Base-by-base conservation (phyloP, 176 grass and related monocot genomes). In the Triticum monococcum region DNA sequence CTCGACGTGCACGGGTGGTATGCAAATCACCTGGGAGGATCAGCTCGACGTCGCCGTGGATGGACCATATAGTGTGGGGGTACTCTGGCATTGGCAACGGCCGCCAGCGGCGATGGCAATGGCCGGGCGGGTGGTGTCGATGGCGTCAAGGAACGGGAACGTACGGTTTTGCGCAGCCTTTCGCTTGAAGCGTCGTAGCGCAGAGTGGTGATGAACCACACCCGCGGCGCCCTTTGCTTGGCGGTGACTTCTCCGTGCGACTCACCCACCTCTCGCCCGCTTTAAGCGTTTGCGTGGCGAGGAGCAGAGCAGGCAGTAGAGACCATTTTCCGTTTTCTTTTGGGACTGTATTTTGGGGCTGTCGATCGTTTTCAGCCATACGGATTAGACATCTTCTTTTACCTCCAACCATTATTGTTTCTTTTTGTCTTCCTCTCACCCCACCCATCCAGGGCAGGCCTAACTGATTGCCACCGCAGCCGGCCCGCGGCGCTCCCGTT, bases 101-200 rank as follows among this genome's bases (percentile, higher is more conserved):
- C 10, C 1, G 68, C 10, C 68, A 72, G 25, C 45, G 72, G 14
- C 72, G 43, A 31, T 66, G 75, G 64, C 6, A 31, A 45, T 57
- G 86, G 50, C 45, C 40, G 26, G 33, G 22, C 33, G 22, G 5
- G 17, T 17, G 62, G 64, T 5, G 28, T 45, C 30, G 4, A 73
- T 81, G 77, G 83, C 88, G 83, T 91, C 85, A 91, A 91, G 81
- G 22, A 84, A 91, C 79, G 75, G 89, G 80, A 80, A 33, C 64
- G 64, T 64, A 24, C 72, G 72, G 63, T 12, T 18, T 60, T 25
- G 10, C 5, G 56, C 38, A 75, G 67, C 67, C 60, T 76, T 84
- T 84, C 68, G 26, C 81, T 80, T 69, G 12, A 91, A 87, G 89
- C 75, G 59, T 87, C 3, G 65, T 22, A 17, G 63, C 4, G 81